A percentile compares a stretch with the other conserved stretches of the same genome.
phyloP scores from a whole-genome alignment of 2,329 filamentous ascomycete species.

The Colletotrichum coccodes region DNA sequence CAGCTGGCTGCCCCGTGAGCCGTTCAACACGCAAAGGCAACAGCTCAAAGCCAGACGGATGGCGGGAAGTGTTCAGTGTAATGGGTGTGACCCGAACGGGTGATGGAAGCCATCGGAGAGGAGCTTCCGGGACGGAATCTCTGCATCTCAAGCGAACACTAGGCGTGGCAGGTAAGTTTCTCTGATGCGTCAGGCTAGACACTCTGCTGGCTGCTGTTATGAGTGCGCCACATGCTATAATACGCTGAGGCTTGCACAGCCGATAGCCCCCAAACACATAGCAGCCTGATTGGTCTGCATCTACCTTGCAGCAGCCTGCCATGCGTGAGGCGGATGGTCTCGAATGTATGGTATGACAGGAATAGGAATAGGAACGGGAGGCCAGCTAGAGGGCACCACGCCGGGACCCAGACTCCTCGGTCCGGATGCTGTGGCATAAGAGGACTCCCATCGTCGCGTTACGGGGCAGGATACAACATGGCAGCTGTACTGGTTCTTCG shows the following conservation, averaged over 20 bases:
- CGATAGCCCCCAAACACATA: conserved; percentile 19
- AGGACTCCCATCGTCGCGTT: background rate
- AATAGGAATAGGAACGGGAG: background rate
- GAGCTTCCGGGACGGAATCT: background rate
- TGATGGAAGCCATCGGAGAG: background rate
- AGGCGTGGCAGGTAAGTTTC: background rate
- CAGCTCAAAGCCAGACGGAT: too few species aligned
- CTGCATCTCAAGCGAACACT: background rate
- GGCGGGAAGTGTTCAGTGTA: too few species aligned
- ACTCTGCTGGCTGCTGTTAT: background rate
- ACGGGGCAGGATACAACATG: background rate
- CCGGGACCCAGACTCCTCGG: background rate
- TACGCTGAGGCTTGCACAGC: conserved; percentile 10
- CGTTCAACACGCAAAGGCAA: too few species aligned
- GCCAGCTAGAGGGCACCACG: background rate
- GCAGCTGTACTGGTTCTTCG: background rate
- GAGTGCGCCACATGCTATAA: conserved; percentile 10
- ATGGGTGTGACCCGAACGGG: too few species aligned
- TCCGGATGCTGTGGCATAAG: conserved; percentile 2
- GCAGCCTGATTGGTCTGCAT: background rate
- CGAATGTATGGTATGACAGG: background rate
- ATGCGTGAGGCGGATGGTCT: background rate
- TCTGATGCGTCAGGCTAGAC: background rate
- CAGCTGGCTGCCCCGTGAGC: too few species aligned
- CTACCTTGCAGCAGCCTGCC: conserved; percentile 10